Conservation (phyloP, 148 eudicot genomes). For the Tetragonia tetragonoides region DNA sequence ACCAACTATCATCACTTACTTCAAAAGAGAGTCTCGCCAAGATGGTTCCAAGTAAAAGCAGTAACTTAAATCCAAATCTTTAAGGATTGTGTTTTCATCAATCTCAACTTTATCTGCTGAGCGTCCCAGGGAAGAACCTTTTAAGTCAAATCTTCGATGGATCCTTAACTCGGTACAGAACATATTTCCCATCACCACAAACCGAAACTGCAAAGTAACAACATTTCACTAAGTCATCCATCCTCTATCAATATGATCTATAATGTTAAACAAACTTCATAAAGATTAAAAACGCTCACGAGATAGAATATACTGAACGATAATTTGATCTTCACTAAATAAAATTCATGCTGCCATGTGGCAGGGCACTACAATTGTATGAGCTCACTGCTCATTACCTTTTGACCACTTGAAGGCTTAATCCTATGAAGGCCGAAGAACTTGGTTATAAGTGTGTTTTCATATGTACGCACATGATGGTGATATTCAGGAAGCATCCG, state of each 20-base stretch:
- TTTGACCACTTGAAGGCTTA: slow-evolving; percentile 89
- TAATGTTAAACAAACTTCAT: slow-evolving; percentile 7
- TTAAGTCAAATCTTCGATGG: slow-evolving; percentile 89
- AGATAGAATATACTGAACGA: not conserved
- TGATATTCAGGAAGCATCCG: slow-evolving; percentile 95
- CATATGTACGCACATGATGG: slow-evolving; percentile 73
- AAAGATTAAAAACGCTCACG: not conserved
- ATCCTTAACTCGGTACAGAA: slow-evolving; percentile 97
- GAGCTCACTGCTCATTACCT: slow-evolving; percentile 43
- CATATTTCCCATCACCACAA: slow-evolving; percentile 99
- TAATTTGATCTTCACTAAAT: too few relatives aligned
- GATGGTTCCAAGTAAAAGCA: slow-evolving; percentile 94
- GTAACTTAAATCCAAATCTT: slow-evolving; percentile 90
- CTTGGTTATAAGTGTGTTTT: slow-evolving; percentile 90
- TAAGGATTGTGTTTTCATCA: slow-evolving; percentile 92
- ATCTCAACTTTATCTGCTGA: slow-evolving; percentile 92
- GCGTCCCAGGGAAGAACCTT: slow-evolving; percentile 94
- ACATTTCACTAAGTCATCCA: slow-evolving; percentile 16
- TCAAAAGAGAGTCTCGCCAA: slow-evolving; percentile 71
- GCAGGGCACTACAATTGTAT: too few relatives aligned
- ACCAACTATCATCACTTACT: slow-evolving; percentile 51
- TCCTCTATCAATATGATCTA: not conserved
- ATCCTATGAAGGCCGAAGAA: slow-evolving; percentile 99
- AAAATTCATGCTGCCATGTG: too few relatives aligned
- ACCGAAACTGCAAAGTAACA: slow-evolving; percentile 73